A percentile compares a stretch with the other conserved stretches of the same genome.
Evolutionary conservation across 192 early-diverging fungal species (phyloP).

Genomic region (Coemansia sp.): DNA sequence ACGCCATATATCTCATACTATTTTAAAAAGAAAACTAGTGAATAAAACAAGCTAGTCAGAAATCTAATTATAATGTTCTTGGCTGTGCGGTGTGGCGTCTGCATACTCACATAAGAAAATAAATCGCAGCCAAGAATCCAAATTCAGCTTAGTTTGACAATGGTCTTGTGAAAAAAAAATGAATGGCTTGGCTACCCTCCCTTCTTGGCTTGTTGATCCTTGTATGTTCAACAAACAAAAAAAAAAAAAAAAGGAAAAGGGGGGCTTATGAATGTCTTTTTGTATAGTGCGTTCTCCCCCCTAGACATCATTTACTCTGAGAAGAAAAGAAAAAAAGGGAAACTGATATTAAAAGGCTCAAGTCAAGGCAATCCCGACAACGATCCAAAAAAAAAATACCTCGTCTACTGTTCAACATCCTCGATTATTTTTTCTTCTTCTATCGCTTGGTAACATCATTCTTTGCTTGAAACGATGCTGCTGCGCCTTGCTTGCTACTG

Average conservation of each 20-base stretch:
- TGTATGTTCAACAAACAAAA: not conserved
- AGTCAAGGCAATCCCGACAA: not conserved
- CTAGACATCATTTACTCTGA: not conserved
- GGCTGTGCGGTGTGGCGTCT: not conserved
- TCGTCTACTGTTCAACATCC: not conserved
- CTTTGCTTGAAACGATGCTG: not conserved
- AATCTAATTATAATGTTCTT: slow-evolving; percentile 3
- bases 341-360: not conserved
- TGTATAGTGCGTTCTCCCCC: not conserved
- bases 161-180: not conserved
- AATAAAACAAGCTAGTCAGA: not conserved
- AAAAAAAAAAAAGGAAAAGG: not conserved
- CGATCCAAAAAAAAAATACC: not conserved
- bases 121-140: not conserved
- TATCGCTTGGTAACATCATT: not conserved
- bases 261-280: slow-evolving; percentile 1
- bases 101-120: not conserved
- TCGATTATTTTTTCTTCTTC: not conserved
- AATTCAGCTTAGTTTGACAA: not conserved
- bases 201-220: not conserved
- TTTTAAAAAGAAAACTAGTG: not conserved
- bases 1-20: not conserved
- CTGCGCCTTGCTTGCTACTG: not conserved
- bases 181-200: not conserved
- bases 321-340: not conserved